These are phyloP conservation scores for Sporothrix pseudoabietina DNA, from an alignment of 2,329 filamentous ascomycete species.

Conservation along the genomic window DNA sequence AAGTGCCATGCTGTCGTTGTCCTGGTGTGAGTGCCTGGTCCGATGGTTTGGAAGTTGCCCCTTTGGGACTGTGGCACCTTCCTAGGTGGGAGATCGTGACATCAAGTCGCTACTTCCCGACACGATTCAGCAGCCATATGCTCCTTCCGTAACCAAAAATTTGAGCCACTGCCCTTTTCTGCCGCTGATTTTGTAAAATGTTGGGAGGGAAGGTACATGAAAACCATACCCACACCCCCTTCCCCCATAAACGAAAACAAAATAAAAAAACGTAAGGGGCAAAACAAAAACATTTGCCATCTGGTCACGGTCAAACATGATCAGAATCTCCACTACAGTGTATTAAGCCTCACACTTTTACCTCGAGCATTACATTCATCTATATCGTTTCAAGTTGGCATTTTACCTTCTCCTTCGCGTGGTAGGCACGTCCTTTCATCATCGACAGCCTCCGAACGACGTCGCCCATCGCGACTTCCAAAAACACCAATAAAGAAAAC, in stretches of 20 bases:
- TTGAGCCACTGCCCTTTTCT: not conserved
- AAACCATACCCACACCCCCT: not conserved
- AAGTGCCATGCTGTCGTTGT: not conserved
- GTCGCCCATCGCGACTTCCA: not conserved
- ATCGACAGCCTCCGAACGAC: no score
- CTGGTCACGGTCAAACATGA: not conserved
- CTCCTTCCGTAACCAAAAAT: constrained; percentile 2
- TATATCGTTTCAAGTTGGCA: not conserved
- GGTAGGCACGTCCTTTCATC: not conserved
- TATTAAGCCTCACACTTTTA: not conserved
- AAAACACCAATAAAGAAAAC: not conserved
- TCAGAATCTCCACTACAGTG: not conserved
- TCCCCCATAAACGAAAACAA: not conserved
- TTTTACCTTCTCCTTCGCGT: not conserved
- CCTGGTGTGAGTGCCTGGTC: not conserved
- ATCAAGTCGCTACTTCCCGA: not conserved
- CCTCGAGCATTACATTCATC: not conserved
- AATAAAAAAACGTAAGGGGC: not conserved
- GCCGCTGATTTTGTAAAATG: not conserved
- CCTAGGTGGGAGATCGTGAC: not conserved
- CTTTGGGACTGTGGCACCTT: constrained; percentile 10
- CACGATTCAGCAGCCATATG: not conserved
- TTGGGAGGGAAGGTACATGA: not conserved
- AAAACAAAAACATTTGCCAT: not conserved
- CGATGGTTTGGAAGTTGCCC: not conserved